phyloP scores from a whole-genome alignment of 371 early-diverging fungal genomes.

The Lichtheimia hyalospora region DNA sequence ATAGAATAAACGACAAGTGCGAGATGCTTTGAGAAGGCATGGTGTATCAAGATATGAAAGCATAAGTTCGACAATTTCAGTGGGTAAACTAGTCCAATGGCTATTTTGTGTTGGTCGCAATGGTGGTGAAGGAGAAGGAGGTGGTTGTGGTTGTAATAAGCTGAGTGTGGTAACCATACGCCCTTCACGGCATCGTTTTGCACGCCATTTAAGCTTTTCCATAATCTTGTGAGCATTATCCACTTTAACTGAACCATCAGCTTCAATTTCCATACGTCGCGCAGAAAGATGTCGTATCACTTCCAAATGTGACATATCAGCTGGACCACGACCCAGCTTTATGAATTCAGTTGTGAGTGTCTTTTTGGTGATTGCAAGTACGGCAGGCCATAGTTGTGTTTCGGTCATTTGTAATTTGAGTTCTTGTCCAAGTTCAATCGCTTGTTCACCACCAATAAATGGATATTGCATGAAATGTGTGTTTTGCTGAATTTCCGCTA shows the following conservation, averaged over 20 bases:
- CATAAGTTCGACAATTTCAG: conserved; percentile 30
- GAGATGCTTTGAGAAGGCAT: conserved; percentile 18
- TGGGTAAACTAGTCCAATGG: conserved; percentile 18
- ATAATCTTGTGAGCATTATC: conserved; percentile 16
- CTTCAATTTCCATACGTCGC: conserved; percentile 23
- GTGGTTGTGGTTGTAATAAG: neutral
- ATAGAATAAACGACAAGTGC: conserved; percentile 28
- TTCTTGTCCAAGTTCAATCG: conserved; percentile 20
- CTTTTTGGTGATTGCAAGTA: conserved; percentile 17
- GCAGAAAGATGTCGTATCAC: conserved; percentile 22
- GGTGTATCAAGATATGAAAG: conserved; percentile 21
- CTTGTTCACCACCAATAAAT: conserved; percentile 37
- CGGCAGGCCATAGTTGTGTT: conserved; percentile 37
- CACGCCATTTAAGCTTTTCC: conserved; percentile 27
- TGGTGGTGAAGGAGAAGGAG: neutral
- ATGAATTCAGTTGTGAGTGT: conserved; percentile 22
- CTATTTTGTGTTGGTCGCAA: neutral
- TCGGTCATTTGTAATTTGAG: conserved; percentile 35
- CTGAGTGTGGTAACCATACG: conserved; percentile 12
- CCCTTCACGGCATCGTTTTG: conserved; percentile 26
- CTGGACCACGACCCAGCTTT: conserved; percentile 35
- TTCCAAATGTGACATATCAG: conserved; percentile 23
- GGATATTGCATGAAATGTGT: conserved; percentile 36
- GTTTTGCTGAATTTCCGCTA: conserved; percentile 24
- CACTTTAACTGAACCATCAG: conserved; percentile 16